Evolutionary conservation across 2,329 filamentous ascomycete genomes (phyloP).

Genomic region (Neofusicoccum cordaticola): DNA sequence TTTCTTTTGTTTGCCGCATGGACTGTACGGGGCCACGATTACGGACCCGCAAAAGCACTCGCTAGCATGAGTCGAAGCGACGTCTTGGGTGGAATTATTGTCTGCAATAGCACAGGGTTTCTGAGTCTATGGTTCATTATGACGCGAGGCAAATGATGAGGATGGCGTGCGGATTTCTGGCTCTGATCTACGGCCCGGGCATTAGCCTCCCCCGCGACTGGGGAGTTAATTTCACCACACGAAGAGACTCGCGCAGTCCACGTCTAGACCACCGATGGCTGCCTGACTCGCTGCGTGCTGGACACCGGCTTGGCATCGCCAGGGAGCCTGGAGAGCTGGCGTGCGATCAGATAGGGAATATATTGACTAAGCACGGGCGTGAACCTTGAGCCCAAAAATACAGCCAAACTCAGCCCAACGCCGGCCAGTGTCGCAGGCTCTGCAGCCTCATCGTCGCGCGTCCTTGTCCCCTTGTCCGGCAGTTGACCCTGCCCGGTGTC

Average conservation of each 20-base stretch:
- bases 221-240: conserved; percentile 7
- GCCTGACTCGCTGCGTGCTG: background rate
- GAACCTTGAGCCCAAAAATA: conserved; percentile 5
- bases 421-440: conserved; percentile 1
- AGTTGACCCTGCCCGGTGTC: background rate
- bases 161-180: background rate
- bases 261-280: conserved; percentile 2
- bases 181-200: background rate
- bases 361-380: conserved; percentile 13
- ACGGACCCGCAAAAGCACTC: conserved; percentile 11
- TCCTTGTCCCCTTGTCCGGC: background rate
- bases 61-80: conserved; percentile 2
- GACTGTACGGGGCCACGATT: background rate
- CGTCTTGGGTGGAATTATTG: background rate
- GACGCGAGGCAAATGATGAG: conserved; percentile 1
- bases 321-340: background rate
- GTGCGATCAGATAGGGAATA: background rate
- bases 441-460: background rate
- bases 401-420: conserved; percentile 8
- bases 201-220: background rate
- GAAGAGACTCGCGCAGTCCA: background rate
- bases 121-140: background rate
- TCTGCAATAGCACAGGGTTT: background rate
- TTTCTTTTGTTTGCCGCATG: conserved; percentile 10
- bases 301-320: background rate